A percentile compares a stretch with the other conserved stretches of the same genome.
Conservation (phyloP, 1,284 basidiomycete species). For the Puccinia brachypodii region DNA sequence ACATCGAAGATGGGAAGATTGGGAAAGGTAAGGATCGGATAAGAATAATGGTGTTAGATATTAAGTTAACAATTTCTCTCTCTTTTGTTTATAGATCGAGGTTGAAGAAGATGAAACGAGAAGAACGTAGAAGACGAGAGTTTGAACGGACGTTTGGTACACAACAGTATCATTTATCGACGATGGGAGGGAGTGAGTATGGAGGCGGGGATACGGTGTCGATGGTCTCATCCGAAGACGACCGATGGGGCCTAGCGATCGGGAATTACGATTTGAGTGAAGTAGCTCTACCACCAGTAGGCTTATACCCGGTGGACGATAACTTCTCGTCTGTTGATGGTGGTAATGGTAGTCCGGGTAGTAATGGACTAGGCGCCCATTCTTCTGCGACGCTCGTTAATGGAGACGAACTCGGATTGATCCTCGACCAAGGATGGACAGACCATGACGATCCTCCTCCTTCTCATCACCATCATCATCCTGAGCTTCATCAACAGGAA, state of each 20-base stretch:
- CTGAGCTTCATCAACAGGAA: no score
- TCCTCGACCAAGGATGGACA: conserved; percentile 25
- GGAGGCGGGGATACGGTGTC: conserved; percentile 66
- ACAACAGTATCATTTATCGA: conserved; percentile 53
- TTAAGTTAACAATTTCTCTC: no score
- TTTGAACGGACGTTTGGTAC: conserved; percentile 63
- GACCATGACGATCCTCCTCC: background rate
- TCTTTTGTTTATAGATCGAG: conserved; percentile 50
- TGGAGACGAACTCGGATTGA: conserved; percentile 17
- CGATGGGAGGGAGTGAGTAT: conserved; percentile 55
- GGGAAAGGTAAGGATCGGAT: conserved; percentile 81
- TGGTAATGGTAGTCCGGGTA: no score
- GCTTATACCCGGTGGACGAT: conserved; percentile 54
- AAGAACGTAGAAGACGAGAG: conserved; percentile 59
- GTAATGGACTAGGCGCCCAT: no score
- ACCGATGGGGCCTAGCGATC: conserved; percentile 74
- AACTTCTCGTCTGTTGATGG: conserved; percentile 10
- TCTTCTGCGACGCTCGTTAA: background rate
- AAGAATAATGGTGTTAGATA: conserved; percentile 74
- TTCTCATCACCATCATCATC: no score
- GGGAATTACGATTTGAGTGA: conserved; percentile 56
- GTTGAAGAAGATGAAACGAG: conserved; percentile 52
- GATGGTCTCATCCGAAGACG: conserved; percentile 69
- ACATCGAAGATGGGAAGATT: conserved; percentile 95
- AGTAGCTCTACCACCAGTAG: conserved; percentile 68